Base-by-base conservation (phyloP, 495 filamentous ascomycete species). In the Penicillium waksmanii region DNA sequence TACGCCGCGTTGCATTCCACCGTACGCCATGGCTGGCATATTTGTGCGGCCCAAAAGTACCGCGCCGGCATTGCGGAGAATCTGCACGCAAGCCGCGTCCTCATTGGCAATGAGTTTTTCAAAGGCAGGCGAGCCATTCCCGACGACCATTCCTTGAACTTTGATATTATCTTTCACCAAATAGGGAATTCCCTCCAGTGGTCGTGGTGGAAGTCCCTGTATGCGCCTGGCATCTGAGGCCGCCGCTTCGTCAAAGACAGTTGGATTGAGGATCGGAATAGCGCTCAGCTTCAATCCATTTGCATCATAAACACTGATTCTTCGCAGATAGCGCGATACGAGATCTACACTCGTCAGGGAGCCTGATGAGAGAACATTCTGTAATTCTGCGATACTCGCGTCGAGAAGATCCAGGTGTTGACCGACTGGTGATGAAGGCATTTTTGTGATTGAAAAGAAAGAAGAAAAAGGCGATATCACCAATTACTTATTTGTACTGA, bases 151-250 rank as follows among this genome's bases (percentile, higher is more conserved):
- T 74, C 89, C 88, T 54, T 82, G 79, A 55, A 90, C 88, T 54
- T 80, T 80, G 57, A 90, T 89, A 66, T 85, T 91, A 72, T 91
- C 86, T 73, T 90, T 91, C 58, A 89, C 81, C 0, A 88, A 69
- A 63, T 87, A 85, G 3, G 88, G 88, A 55, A 92, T 86, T n/a
- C 88, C 88, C 65, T 92, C 87, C 6, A 91, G 73, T 12, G 80
- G 79, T 19, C 85, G 76, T 5, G 54, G 52, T 8, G 69, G 63
- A 33, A 63, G 48, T 31, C 73, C 73, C 0, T 67, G 56, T 25
- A 63, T 60, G 10, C 73, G 63, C 11, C 71, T 58, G 2, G 67
- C 69, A 64, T 75, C 73, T 6, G 73, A 75, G 10, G 66, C 64
- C 13, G 66, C 54, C 11, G 73, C 71, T 49, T 73, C 73, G 5